phyloP scores from a whole-genome alignment of 176 grass and related monocot genomes.

The Aechmea fasciata region DNA sequence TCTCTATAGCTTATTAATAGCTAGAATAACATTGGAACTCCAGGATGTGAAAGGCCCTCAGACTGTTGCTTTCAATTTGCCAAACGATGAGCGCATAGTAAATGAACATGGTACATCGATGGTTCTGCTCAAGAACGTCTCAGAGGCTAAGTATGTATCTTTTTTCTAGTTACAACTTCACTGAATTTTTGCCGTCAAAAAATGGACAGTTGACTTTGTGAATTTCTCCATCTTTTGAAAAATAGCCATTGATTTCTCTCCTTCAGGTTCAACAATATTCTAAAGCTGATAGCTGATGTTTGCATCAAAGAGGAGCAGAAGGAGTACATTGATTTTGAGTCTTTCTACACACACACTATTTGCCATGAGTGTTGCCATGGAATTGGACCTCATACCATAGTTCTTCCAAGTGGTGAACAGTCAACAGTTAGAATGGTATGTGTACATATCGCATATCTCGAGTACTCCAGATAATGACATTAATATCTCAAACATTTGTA shows the following conservation, averaged over 20 bases:
- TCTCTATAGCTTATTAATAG: not conserved
- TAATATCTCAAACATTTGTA: no score
- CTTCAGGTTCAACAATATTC: constrained; percentile 75
- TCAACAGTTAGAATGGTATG: constrained; percentile 85
- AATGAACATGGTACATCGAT: constrained; percentile 89
- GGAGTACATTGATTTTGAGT: constrained; percentile 76
- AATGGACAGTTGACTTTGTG: not conserved
- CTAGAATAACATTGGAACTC: constrained; percentile 22
- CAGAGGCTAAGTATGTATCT: constrained; percentile 76
- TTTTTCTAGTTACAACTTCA: constrained; percentile 8
- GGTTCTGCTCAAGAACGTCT: constrained; percentile 97
- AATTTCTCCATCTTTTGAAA: not conserved
- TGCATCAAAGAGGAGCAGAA: constrained; percentile 79
- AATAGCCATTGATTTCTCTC: constrained; percentile 18
- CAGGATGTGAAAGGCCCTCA: constrained; percentile 98
- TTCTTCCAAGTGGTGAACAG: constrained; percentile 70
- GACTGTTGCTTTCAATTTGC: constrained; percentile 95
- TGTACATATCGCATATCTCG: not conserved
- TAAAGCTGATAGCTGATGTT: constrained; percentile 74
- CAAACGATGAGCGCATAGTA: constrained; percentile 96
- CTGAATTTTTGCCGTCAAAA: not conserved
- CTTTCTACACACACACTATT: constrained; percentile 89
- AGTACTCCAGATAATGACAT: no score
- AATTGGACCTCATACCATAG: constrained; percentile 93
- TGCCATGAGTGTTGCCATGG: constrained; percentile 98